Evolutionary conservation across 2,329 filamentous ascomycete genomes (phyloP), one percentile per base, ranked within the genome.

Genomic region (Corinectria fuckeliana): DNA sequence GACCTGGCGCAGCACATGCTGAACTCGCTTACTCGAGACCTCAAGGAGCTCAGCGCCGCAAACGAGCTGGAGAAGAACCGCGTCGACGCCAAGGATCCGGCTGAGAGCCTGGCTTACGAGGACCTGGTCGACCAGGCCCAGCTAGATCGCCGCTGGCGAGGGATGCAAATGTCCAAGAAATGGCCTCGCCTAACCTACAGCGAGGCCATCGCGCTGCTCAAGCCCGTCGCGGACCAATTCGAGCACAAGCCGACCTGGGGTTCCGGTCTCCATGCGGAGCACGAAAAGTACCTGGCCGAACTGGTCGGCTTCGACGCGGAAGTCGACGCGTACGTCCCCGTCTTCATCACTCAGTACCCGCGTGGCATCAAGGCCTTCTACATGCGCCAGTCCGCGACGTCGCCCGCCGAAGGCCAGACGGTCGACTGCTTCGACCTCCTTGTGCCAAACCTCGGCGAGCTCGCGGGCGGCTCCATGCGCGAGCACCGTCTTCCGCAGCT

Each of bases 281-380:
- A 99, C 77, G 95, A 99, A 78, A 92, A 88, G 72, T 97, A 88
- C 74, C 83, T 99, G 53, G 93, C 95, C 47, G 82, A 86, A 52
- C 80, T 80, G 23, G 72, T 94, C 42, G 88, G 88, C 23, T 80
- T 77, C 47, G 72, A 77, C 55, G 62, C 75, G 50, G 76, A 80
- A n/a, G 78, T 78, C 45, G 77, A 79, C 26, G 78, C 79, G 38
- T 75, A 74, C 65, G 79, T 84, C 47, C 95, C 95, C 7, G 83
- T 98, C 42, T 98, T 98, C 73, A 88, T 99, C 64, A 98, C 93
- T 13, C 84, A 97, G 74, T 99, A 97, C 73, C 95, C 95, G n/a
- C 86, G 86, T 65, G 81, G 82, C 47, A 88, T 95, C 74, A 99
- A 99, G 78, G 92, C 94, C 10, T 99, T 98, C 77, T 99, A 84